Conservation (phyloP, 176 grass and related monocot genomes). For the Oryza australiensis region DNA sequence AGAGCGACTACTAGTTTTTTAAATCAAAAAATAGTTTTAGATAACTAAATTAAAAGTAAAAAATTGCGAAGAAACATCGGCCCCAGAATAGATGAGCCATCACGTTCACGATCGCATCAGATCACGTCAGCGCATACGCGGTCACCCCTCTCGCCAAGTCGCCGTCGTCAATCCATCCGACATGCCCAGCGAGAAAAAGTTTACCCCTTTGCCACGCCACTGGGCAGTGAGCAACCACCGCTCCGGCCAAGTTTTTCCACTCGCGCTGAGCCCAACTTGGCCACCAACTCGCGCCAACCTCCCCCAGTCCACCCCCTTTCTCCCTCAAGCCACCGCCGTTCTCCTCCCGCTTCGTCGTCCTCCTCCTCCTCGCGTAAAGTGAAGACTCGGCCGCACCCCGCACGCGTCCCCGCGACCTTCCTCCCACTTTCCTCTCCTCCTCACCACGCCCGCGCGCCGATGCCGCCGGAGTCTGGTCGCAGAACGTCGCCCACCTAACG, state of each 20-base stretch:
- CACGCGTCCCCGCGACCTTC: conserved; percentile 30
- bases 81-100: neutral
- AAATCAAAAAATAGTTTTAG: too few relatives aligned
- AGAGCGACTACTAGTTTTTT: too few relatives aligned
- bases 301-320: neutral
- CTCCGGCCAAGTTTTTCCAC: neutral
- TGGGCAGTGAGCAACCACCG: neutral
- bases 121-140: neutral
- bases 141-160: neutral
- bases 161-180: neutral
- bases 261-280: neutral
- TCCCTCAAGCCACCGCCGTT: neutral
- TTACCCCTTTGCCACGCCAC: neutral
- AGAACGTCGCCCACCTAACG: conserved; percentile 20
- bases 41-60: too few relatives aligned
- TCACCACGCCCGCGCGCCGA: neutral
- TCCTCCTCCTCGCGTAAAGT: neutral
- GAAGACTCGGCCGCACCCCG: conserved; percentile 4
- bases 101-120: neutral
- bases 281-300: neutral
- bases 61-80: too few relatives aligned
- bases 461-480: neutral
- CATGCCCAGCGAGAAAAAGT: neutral
- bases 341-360: neutral
- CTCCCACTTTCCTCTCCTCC: conserved; percentile 24